Evolutionary conservation across 2,329 filamentous ascomycete genomes (phyloP), one percentile per base, ranked within the genome.

Genomic region (Aureobasidium zeae): DNA sequence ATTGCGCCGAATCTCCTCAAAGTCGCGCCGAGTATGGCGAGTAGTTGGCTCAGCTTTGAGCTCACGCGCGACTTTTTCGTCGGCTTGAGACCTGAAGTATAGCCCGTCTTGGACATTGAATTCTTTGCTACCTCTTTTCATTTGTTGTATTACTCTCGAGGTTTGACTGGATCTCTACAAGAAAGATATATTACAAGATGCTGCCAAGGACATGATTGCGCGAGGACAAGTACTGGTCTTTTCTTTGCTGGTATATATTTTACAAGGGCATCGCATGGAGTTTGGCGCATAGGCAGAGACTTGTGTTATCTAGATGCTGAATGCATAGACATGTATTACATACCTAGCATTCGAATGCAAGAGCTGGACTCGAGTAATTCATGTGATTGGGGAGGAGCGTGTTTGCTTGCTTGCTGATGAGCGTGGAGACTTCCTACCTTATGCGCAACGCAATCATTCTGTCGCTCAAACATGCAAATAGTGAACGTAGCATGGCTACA

Each of bases 21-120:
- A 65, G 91, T 98, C 12, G 89, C 91, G 6, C 91, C 91, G 3
- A 96, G 88, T 62, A 98, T 98, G 89, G 91, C 91, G 12, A 93
- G 87, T 55, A 95, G 86, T 64, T 98, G 91, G 89, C 76, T 96
- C 49, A 95, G 88, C 63, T 98, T 94, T 60, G 91, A 98, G 66
- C 69, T 96, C 60, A 89, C 86, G 7, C 77, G 91, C 52, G 91
- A 98, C 64, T 83, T 93, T 58, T 67, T 96, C 29, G 69, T 93
- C 46, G 69, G 67, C 15, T 60, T 47, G 10, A 34, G 32, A 17
- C 45, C 45, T 24, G 39, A 43, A 28, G 39, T 43, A 26, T 43
- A 21, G 34, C 12, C 15, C 6, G 11, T 8, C 16, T n/a, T 6
- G 28, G 19, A 32, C 7, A n/a, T 12, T 21, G 13, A 16, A 5